phyloP scores from a whole-genome alignment of 139 green algal species.

The Picochlorum sp. region DNA sequence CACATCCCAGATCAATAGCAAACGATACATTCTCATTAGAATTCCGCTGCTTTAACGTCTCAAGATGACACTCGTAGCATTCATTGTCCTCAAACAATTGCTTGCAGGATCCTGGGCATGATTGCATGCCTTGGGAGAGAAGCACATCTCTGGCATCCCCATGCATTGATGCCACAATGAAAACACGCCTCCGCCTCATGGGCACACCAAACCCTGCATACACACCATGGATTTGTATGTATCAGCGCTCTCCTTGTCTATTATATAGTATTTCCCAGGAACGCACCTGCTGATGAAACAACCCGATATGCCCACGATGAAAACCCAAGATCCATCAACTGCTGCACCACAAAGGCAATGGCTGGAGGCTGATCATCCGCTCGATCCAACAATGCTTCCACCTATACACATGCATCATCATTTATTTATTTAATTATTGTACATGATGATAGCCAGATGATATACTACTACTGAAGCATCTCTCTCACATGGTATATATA shows the following conservation, averaged over 20 bases:
- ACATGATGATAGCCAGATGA: not conserved
- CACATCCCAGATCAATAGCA: constrained; percentile 77
- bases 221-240: not conserved
- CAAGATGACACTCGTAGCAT: constrained; percentile 62
- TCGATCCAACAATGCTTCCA: constrained; percentile 68
- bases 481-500: too few species aligned
- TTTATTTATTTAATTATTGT: too few species aligned
- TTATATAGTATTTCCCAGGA: not conserved
- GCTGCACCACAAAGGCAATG: constrained; percentile 34
- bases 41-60: constrained; percentile 6
- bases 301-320: constrained; percentile 60
- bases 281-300: not conserved
- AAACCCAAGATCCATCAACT: constrained; percentile 72
- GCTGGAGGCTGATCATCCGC: constrained; percentile 26
- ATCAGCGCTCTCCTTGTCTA: too few species aligned
- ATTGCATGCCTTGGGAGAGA: constrained; percentile 49
- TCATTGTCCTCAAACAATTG: constrained; percentile 17
- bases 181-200: constrained; percentile 66
- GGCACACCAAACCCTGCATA: constrained; percentile 71
- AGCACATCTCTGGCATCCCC: constrained; percentile 81
- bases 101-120: constrained; percentile 51
- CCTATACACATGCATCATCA: constrained; percentile 6
- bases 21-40: constrained; percentile 36
- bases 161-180: constrained; percentile 73
- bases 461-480: not conserved